Evolutionary conservation across 495 filamentous ascomycete genomes (phyloP).

Genomic region (Articulospora tetracladia): DNA sequence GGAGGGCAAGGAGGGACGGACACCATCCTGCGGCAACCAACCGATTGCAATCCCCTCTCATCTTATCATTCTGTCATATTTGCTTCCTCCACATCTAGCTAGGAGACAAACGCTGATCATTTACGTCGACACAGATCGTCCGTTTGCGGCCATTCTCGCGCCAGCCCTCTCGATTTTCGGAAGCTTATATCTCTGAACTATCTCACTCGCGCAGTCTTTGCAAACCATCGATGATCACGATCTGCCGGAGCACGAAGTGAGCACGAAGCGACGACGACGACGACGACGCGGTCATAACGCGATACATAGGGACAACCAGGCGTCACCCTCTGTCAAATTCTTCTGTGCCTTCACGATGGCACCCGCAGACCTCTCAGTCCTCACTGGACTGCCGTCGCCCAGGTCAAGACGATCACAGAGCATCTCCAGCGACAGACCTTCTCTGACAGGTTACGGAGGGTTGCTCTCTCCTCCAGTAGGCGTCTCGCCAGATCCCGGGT

Average conservation of each 20-base stretch:
- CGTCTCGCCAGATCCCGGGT: conserved; percentile 78
- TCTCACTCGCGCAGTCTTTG: background rate
- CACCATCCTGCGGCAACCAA: background rate
- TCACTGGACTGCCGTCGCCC: conserved; percentile 8
- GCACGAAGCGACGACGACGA: no score
- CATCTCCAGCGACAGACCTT: conserved; percentile 53
- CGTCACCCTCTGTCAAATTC: background rate
- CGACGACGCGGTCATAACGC: no score
- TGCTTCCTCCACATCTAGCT: background rate
- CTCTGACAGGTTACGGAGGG: conserved; percentile 37
- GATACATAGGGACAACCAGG: conserved; percentile 1
- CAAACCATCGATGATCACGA: background rate
- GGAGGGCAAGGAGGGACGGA: background rate
- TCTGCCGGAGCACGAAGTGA: background rate
- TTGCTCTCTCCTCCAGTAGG: conserved; percentile 58
- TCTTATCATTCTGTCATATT: background rate
- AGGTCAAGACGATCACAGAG: conserved; percentile 34
- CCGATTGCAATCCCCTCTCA: background rate
- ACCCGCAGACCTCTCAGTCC: conserved; percentile 8
- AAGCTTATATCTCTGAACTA: background rate
- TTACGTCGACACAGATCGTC: background rate
- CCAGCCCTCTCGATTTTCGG: background rate
- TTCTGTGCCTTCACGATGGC: conserved; percentile 8
- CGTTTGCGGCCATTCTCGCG: background rate
- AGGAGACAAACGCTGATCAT: background rate